Evolutionary conservation across 805 yeast genomes (phyloP).

Genomic region (Tetrapisispora taiwanensis): DNA sequence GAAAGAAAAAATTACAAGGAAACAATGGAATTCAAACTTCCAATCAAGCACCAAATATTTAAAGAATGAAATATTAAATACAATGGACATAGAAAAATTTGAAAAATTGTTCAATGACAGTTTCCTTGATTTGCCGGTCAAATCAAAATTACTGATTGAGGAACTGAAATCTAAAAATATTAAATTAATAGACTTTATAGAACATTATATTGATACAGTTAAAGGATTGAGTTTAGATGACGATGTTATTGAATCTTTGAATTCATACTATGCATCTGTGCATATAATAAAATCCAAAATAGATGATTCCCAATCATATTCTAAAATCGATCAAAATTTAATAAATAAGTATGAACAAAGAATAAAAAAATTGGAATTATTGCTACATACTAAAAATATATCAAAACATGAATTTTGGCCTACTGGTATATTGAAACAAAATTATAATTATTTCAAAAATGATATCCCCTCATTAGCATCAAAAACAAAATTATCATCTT

Average conservation of each 20-base stretch:
- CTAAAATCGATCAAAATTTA: not conserved
- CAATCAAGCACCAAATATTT: slow-evolving; percentile 26
- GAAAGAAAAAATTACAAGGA: slow-evolving; percentile 45
- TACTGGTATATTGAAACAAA: slow-evolving; percentile 29
- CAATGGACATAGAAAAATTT: slow-evolving; percentile 5
- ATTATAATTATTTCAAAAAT: slow-evolving; percentile 1
- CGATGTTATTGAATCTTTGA: slow-evolving; percentile 29
- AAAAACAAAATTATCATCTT: not conserved
- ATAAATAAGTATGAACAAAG: slow-evolving; percentile 44
- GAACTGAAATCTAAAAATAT: not conserved
- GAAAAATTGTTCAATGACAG: slow-evolving; percentile 4
- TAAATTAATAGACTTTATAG: slow-evolving; percentile 23
- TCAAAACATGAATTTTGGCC: slow-evolving; percentile 42
- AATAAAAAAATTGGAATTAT: slow-evolving; percentile 65
- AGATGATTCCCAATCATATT: not conserved
- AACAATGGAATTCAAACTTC: slow-evolving; percentile 56
- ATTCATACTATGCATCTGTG: slow-evolving; percentile 25
- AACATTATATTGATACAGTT: slow-evolving; percentile 32
- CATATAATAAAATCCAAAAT: too few relatives aligned
- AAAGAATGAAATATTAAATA: slow-evolving; percentile 4
- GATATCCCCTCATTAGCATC: not conserved
- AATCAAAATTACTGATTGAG: not conserved
- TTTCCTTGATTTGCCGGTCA: not conserved
- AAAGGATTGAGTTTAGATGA: slow-evolving; percentile 22
- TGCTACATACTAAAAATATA: slow-evolving; percentile 65